These are phyloP conservation scores for Entomortierella parvispora DNA, from an alignment of 192 early-diverging fungal genomes.

Conservation along the genomic window DNA sequence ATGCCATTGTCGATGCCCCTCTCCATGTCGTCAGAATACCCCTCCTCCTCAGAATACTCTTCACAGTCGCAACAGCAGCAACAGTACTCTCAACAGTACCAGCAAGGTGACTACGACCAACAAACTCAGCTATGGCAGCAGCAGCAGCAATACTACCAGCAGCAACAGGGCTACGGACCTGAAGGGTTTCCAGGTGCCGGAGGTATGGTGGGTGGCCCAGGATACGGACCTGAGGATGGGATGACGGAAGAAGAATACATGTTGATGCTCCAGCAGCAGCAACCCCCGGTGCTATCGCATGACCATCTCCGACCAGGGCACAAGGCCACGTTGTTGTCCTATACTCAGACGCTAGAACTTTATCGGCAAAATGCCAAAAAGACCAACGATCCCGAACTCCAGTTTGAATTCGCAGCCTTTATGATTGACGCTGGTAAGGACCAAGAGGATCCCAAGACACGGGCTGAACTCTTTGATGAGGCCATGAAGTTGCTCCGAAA, in stretches of 20 bases:
- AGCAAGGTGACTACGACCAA: constrained; percentile 20
- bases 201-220: too few relatives aligned
- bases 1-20: too few relatives aligned
- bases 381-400: constrained; percentile 63
- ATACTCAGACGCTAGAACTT: constrained; percentile 59
- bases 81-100: constrained; percentile 5
- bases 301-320: constrained; percentile 65
- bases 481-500: constrained; percentile 68
- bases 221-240: too few relatives aligned
- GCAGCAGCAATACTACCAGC: constrained; percentile 16
- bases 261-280: constrained; percentile 3
- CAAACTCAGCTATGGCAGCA: constrained; percentile 31
- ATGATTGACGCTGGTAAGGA: constrained; percentile 67
- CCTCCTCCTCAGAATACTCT: neutral
- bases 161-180: neutral
- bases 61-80: constrained; percentile 14
- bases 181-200: neutral
- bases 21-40: too few relatives aligned
- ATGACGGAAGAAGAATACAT: too few relatives aligned
- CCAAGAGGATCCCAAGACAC: constrained; percentile 57
- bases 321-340: constrained; percentile 60
- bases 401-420: constrained; percentile 73
- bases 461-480: constrained; percentile 69
- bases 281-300: constrained; percentile 35
- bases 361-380: constrained; percentile 73